These are phyloP conservation scores for Panaeolus cyanescens DNA, from an alignment of 768 basidiomycete species.

Conservation along the genomic window DNA sequence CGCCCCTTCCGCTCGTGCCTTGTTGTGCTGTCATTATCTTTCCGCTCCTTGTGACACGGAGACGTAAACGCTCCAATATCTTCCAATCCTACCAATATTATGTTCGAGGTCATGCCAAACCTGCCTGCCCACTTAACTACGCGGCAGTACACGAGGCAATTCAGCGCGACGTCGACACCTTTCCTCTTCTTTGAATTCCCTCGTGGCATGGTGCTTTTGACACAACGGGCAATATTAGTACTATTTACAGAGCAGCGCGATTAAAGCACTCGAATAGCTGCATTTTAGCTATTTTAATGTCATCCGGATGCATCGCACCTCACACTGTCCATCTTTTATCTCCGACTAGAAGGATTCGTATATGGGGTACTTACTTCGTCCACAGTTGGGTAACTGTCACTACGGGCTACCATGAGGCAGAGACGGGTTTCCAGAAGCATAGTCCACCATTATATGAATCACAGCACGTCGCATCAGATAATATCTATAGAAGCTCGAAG, in stretches of 20 bases:
- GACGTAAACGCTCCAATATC: not conserved
- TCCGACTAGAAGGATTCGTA: not conserved
- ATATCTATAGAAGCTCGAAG: not conserved
- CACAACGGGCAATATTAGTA: not conserved
- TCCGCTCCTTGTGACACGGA: conserved; percentile 1
- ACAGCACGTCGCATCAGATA: not conserved
- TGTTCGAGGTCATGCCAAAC: not conserved
- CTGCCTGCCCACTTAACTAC: not conserved
- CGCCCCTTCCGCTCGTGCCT: not conserved
- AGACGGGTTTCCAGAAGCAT: not conserved
- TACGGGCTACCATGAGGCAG: not conserved
- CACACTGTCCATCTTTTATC: not conserved
- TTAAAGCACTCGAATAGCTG: not conserved
- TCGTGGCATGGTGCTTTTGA: not conserved
- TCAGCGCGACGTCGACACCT: not conserved
- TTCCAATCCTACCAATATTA: not conserved
- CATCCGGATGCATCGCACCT: not conserved
- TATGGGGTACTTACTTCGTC: conserved; percentile 1
- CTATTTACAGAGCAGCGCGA: not conserved
- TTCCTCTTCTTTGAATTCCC: not conserved
- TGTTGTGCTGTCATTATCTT: not conserved
- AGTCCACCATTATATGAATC: not conserved
- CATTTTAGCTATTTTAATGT: not conserved
- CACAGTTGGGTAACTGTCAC: not conserved
- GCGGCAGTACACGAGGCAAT: not conserved